Conservation (phyloP, 2,329 filamentous ascomycete species). For the Aspergillus hiratsukae region DNA sequence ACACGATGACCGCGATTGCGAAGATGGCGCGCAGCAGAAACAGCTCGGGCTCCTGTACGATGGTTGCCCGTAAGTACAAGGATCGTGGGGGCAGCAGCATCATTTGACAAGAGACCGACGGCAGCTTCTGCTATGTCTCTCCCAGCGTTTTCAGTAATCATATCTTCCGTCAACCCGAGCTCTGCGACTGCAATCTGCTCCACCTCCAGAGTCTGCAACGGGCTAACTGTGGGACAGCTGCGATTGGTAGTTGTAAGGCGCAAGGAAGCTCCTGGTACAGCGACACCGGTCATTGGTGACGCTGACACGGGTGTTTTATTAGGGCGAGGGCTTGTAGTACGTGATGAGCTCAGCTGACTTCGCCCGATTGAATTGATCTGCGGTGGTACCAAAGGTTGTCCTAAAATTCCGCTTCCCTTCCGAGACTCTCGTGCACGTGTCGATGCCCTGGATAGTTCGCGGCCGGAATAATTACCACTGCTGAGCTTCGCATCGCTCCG, state of each 20-base stretch:
- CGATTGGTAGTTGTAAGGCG: constrained; percentile 52
- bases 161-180: constrained; percentile 78
- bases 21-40: constrained; percentile 82
- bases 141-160: constrained; percentile 88
- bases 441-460: constrained; percentile 38
- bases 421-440: constrained; percentile 34
- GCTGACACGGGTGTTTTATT: constrained; percentile 39
- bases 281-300: constrained; percentile 38
- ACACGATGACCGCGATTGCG: constrained; percentile 77
- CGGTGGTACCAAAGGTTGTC: constrained; percentile 32
- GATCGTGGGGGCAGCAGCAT: constrained; percentile 52
- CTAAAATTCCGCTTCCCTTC: constrained; percentile 40
- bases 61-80: constrained; percentile 95
- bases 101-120: constrained; percentile 62
- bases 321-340: constrained; percentile 37
- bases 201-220: constrained; percentile 84
- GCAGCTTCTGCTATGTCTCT: constrained; percentile 78
- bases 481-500: constrained; percentile 39
- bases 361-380: constrained; percentile 33
- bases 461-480: constrained; percentile 44
- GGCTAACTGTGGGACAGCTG: constrained; percentile 55
- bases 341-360: constrained; percentile 32
- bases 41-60: constrained; percentile 75
- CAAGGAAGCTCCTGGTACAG: constrained; percentile 41
- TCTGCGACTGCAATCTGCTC: constrained; percentile 88